A percentile compares a stretch with the other conserved stretches of the same genome.
These are phyloP conservation scores for Aspergillus bertholletiae DNA, from an alignment of 495 filamentous ascomycete species.

Conservation along the genomic window DNA sequence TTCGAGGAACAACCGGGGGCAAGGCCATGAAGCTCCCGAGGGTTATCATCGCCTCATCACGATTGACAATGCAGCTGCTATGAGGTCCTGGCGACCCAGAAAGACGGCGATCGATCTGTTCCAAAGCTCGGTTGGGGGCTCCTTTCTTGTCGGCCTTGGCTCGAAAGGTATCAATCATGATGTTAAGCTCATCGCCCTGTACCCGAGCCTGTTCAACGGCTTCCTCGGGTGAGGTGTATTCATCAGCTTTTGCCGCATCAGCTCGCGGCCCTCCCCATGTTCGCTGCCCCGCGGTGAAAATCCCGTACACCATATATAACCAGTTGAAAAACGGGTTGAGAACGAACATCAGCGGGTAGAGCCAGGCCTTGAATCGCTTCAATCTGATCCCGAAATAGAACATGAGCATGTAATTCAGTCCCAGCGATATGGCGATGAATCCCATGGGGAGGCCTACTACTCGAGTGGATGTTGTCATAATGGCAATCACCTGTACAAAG, in stretches of 20 bases:
- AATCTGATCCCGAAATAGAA: conserved; percentile 89
- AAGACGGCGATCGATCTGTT: conserved; percentile 64
- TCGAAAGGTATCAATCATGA: conserved; percentile 87
- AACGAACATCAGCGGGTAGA: conserved; percentile 95
- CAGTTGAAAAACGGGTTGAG: conserved; percentile 98
- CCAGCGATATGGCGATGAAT: conserved; percentile 92
- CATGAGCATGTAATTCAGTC: conserved; percentile 95
- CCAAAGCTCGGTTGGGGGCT: conserved; percentile 68
- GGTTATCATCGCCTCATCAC: conserved; percentile 32
- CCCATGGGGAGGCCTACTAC: conserved; percentile 79
- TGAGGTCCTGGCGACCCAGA: conserved; percentile 38
- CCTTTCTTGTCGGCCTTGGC: conserved; percentile 56
- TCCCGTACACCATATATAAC: conserved; percentile 89
- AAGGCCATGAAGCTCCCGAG: conserved; percentile 35
- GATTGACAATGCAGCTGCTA: conserved; percentile 48
- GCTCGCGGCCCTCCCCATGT: conserved; percentile 97
- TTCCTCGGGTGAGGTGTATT: conserved; percentile 73
- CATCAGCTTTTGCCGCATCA: conserved; percentile 82
- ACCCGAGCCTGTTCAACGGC: conserved; percentile 77
- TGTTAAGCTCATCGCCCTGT: conserved; percentile 85
- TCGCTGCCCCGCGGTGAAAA: conserved; percentile 89
- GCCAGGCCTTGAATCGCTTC: conserved; percentile 85
- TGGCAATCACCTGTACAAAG: conserved; percentile 88
- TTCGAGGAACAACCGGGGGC: conserved; percentile 43
- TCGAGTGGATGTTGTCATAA: conserved; percentile 79